Evolutionary conservation across 306 rosid species (phyloP).

Genomic region (Sophora flavescens): DNA sequence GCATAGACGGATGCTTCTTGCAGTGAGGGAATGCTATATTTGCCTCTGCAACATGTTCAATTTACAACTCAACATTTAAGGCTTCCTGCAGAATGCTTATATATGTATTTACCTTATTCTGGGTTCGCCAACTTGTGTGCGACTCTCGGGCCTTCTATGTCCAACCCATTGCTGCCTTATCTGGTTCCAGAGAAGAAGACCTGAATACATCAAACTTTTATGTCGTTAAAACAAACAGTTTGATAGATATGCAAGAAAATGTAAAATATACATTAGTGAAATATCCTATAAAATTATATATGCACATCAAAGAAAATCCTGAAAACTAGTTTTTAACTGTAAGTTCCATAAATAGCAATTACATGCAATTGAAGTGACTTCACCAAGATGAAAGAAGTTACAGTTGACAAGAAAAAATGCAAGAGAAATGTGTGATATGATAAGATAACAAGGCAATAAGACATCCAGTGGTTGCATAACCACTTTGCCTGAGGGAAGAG

Average conservation of each 20-base stretch:
- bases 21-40: neutral
- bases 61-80: neutral
- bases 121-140: conserved; percentile 60
- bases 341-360: conserved; percentile 15
- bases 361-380: neutral
- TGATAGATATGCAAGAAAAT: conserved; percentile 26
- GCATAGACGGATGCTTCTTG: conserved; percentile 4
- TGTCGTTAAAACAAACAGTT: conserved; percentile 8
- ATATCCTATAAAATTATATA: neutral
- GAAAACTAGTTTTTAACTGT: conserved; percentile 25
- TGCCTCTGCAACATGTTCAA: conserved; percentile 22
- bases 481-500: neutral
- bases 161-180: conserved; percentile 80
- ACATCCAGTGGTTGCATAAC: conserved; percentile 1
- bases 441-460: conserved; percentile 21
- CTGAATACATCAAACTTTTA: conserved; percentile 55
- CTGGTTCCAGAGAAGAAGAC: conserved; percentile 84
- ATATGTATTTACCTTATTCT: conserved; percentile 65
- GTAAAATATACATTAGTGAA: neutral
- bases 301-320: neutral
- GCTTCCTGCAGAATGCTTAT: conserved; percentile 29
- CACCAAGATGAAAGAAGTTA: conserved; percentile 21
- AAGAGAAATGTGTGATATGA: conserved; percentile 4
- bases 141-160: conserved; percentile 51
- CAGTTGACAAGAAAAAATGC: conserved; percentile 8